Percentiles rank a stretch among this genome's conserved stretches.
phyloP scores from a whole-genome alignment of 108 stramenopile species.

The Parmales sp. region DNA sequence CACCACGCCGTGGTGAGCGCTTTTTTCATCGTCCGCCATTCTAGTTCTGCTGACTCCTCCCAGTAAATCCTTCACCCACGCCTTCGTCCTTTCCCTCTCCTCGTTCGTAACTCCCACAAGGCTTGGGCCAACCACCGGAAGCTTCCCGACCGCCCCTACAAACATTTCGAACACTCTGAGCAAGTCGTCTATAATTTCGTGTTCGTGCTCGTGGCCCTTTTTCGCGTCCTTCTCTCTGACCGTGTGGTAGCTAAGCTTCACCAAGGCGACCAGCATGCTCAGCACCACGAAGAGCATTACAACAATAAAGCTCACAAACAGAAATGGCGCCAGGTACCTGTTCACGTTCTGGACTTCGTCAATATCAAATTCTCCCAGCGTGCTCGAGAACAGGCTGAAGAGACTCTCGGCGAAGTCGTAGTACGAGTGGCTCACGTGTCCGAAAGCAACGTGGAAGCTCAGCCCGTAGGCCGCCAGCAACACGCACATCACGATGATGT shows the following conservation, averaged over 20 bases:
- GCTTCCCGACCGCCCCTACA: not conserved
- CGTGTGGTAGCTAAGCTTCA: not conserved
- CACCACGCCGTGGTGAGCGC: too few species aligned
- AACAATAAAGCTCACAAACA: not conserved
- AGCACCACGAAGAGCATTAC: not conserved
- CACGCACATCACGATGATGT: not conserved
- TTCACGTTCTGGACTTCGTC: not conserved
- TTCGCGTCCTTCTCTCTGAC: not conserved
- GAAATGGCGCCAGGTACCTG: not conserved
- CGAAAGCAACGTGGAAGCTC: not conserved
- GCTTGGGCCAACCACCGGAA: not conserved
- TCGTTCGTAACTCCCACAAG: not conserved
- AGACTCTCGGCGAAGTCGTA: conserved; percentile 1
- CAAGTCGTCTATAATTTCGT: not conserved
- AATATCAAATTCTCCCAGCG: not conserved
- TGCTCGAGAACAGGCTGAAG: conserved; percentile 6
- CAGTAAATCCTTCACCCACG: not conserved
- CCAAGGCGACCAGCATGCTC: conserved; percentile 3
- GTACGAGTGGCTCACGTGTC: not conserved
- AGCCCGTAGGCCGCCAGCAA: not conserved
- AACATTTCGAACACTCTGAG: not conserved
- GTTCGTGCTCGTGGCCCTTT: not conserved
- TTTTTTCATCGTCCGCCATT: too few species aligned
- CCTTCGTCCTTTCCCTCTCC: not conserved
- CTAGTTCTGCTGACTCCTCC: not conserved